A percentile compares a stretch with the other conserved stretches of the same genome.
These are phyloP conservation scores for Aspergillus fumigatus DNA, from an alignment of 2,329 filamentous ascomycete species.

Conservation along the genomic window DNA sequence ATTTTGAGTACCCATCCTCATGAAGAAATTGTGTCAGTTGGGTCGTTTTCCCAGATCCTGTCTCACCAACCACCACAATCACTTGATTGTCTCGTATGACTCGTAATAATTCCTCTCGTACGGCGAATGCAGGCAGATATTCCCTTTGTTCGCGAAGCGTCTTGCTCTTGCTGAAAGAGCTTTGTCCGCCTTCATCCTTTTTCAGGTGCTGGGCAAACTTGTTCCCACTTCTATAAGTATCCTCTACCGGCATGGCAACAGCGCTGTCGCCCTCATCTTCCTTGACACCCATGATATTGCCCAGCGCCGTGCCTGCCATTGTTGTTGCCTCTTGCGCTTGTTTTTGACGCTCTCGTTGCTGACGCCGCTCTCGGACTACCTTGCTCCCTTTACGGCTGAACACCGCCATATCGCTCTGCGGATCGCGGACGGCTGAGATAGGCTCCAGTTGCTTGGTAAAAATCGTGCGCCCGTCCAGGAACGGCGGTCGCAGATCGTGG, in stretches of 20 bases:
- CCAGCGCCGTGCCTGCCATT: slow-evolving; percentile 82
- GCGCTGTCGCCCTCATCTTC: slow-evolving; percentile 87
- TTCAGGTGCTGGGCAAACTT: slow-evolving; percentile 93
- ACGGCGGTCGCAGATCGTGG: slow-evolving; percentile 89
- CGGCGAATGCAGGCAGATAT: slow-evolving; percentile 90
- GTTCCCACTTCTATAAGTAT: slow-evolving; percentile 60
- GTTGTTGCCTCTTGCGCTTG: slow-evolving; percentile 95
- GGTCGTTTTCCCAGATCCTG: slow-evolving; percentile 95
- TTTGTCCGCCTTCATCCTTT: slow-evolving; percentile 73
- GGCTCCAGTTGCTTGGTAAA: slow-evolving; percentile 98
- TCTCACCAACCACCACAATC: slow-evolving; percentile 93
- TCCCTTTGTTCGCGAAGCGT: slow-evolving; percentile 85
- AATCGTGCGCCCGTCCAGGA: slow-evolving; percentile 88
- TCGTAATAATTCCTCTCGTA: slow-evolving; percentile 83
- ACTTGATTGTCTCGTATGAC: slow-evolving; percentile 97
- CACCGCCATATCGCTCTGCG: slow-evolving; percentile 97
- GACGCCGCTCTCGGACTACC: slow-evolving; percentile 84
- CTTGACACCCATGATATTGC: slow-evolving; percentile 93
- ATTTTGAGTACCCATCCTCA: slow-evolving; percentile 86
- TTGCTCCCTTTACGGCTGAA: slow-evolving; percentile 93
- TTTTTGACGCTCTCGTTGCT: slow-evolving; percentile 87
- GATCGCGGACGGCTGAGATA: slow-evolving; percentile 84
- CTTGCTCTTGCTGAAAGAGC: slow-evolving; percentile 90
- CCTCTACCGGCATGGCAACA: slow-evolving; percentile 68
- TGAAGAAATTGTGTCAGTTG: slow-evolving; percentile 94